These are phyloP conservation scores for Rosa hybrid DNA, from an alignment of 331 rosid species.

Conservation along the genomic window DNA sequence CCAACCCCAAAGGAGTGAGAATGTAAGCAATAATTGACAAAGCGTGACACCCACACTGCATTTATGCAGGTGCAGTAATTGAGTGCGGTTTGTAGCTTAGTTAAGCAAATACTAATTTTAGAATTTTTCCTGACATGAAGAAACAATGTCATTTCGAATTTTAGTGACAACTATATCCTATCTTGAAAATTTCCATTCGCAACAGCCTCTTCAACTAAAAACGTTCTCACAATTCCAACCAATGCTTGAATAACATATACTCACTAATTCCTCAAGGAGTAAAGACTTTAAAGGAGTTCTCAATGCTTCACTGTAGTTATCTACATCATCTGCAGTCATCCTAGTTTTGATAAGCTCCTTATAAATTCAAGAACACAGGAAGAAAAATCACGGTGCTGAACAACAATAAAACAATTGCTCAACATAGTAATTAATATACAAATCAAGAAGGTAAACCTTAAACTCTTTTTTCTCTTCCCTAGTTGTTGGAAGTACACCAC, in stretches of 20 bases:
- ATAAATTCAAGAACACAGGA: slow-evolving; percentile 12
- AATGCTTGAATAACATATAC: slow-evolving; percentile 25
- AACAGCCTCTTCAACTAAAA: background rate
- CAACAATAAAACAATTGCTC: slow-evolving; percentile 14
- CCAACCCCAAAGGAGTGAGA: background rate
- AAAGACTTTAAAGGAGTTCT: slow-evolving; percentile 90
- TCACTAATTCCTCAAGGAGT: slow-evolving; percentile 88
- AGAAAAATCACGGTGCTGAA: slow-evolving; percentile 22
- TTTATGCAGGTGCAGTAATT: background rate
- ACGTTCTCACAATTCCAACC: background rate
- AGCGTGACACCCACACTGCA: background rate
- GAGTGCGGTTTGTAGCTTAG: background rate
- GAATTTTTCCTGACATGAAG: background rate
- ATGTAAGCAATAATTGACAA: background rate
- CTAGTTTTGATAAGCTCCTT: slow-evolving; percentile 80
- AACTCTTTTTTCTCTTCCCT: slow-evolving; percentile 88
- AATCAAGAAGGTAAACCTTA: slow-evolving; percentile 65
- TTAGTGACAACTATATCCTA: background rate
- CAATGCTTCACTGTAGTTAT: slow-evolving; percentile 90
- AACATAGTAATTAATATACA: slow-evolving; percentile 5
- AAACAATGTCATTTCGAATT: background rate
- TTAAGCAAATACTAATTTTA: background rate
- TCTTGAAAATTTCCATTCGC: background rate
- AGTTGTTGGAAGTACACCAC: slow-evolving; percentile 75
- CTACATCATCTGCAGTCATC: slow-evolving; percentile 79